Base-by-base conservation (phyloP, 2,329 filamentous ascomycete species). In the Pseudocercospora ulei region DNA sequence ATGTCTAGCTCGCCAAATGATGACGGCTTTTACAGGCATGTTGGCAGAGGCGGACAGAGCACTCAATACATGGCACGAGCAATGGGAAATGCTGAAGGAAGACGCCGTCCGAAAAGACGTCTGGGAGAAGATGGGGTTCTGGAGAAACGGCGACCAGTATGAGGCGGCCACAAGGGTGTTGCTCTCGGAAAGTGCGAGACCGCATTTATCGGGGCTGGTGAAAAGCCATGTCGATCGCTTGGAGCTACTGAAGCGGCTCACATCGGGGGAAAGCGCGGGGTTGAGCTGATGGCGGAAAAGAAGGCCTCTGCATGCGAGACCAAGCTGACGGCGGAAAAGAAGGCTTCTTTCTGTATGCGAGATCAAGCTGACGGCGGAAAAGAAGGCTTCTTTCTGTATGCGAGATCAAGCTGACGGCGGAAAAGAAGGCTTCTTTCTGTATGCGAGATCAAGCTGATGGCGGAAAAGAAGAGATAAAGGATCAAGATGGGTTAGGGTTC, bases 101-200 rank as follows among this genome's bases (percentile, higher is more conserved):
- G 12, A 39, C 9, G 41, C 38, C 6, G 23, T 38, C 7, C 26
- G 44, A 16, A 16, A 19, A 6, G 18, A 22, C 2, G 6, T 25
- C 7, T 47, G 41, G 44, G 39, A 42, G 12, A 30, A 13, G 1
- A 27, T 39, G 24, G 42, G 38, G 2, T 45, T 47, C 18, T 47
- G 30, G 28, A 38, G 37, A 9, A 34, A 47, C 26, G 44, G 41
- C 7, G 42, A 47, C 16, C 44, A 47, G 36, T 45, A 39, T 28
- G 45, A 47, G 18, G 23, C 20, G 14, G 42, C 42, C 20, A 41
- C 35, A 19, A 39, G 45, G 8, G 20, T 47, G 12, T 33, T 42
- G 7, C 23, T 42, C 7, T 42, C 33, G 7, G 28, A 39, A 26
- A 29, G 30, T 23, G 18, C 30, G 9, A 25, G 26, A 4, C 28